These are phyloP conservation scores for Rhodotorula sphaerocarpa DNA, from an alignment of 768 basidiomycete genomes.

Conservation along the genomic window DNA sequence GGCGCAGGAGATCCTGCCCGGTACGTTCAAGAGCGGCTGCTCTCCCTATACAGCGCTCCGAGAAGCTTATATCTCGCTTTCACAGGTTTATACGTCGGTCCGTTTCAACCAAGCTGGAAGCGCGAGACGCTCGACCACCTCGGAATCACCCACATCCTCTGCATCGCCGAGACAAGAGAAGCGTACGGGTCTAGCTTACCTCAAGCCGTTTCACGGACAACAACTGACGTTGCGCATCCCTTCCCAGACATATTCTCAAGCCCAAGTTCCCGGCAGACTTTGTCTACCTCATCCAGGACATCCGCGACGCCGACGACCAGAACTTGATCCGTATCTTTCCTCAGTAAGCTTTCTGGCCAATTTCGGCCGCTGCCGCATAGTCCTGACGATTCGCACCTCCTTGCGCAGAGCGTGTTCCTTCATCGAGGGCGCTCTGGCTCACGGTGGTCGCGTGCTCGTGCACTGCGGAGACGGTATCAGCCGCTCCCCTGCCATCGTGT, in stretches of 20 bases:
- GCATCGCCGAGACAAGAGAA: constrained; percentile 37
- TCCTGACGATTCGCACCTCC: background rate
- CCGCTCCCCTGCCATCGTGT: constrained; percentile 39
- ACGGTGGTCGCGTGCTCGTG: constrained; percentile 34
- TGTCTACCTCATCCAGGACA: constrained; percentile 69
- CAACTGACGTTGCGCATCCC: too few relatives aligned
- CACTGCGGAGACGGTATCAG: constrained; percentile 41
- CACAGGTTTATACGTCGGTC: constrained; percentile 70
- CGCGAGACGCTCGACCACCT: constrained; percentile 58
- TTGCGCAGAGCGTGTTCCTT: constrained; percentile 32
- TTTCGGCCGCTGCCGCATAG: background rate
- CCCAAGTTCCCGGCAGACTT: constrained; percentile 76
- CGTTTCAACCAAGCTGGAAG: constrained; percentile 79
- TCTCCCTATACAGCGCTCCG: background rate
- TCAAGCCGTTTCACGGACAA: too few relatives aligned
- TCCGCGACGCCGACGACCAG: constrained; percentile 88
- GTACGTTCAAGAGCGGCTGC: constrained; percentile 1
- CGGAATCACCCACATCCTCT: constrained; percentile 74
- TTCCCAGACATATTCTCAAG: constrained; percentile 61
- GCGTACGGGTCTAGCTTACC: constrained; percentile 9
- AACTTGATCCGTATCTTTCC: constrained; percentile 87
- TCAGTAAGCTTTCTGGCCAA: constrained; percentile 47
- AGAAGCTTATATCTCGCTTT: background rate
- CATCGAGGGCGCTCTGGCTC: constrained; percentile 31
- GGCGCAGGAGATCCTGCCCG: constrained; percentile 66